Base-by-base conservation (phyloP, 371 early-diverging fungal genomes). In the Syncephalastrum contaminatum region DNA sequence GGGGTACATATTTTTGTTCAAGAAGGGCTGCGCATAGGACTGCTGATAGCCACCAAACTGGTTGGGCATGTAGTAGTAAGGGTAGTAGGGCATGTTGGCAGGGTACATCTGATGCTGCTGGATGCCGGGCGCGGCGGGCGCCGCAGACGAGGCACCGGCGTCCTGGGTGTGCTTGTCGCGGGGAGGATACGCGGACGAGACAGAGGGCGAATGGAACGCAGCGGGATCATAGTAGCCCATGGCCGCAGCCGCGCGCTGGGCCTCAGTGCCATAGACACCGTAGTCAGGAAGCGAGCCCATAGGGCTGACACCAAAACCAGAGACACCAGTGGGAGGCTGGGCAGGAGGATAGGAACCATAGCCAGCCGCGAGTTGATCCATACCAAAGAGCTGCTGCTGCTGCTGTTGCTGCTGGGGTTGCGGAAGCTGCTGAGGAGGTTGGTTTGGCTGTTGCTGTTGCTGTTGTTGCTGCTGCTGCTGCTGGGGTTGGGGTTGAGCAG, bases 1-100 rank as follows among this genome's bases (percentile, higher is more conserved):
- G 24, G 89, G 88, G 57, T 92, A 93, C 83, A 90, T 85, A 55
- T 78, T 82, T 83, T 92, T 92, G 80, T 88, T 89, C 73, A 88
- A 80, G 59, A 89, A 92, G 13, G 89, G 94, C 62, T 92, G 93
- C 24, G 83, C 88, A 66, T 92, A 94, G 13, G 82, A 78, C n/a
- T 57, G 45, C 59, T 82, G 82, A 58, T 84, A 84, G 63, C 86
- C 87, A 20, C 80, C 79, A 74, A 81, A 91, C 72, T 90, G 90
- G 70, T 84, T 83, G 22, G 82, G 82, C 72, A 77, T 80, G 69
- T 88, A 87, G 67, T 89, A 90, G 72, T 90, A 88, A 21, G 89
- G 87, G 68, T 87, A 86, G 77, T 86, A 89, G 5, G 82, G 79
- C 56, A 79, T 62, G 20, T 70, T 72, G 53, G 64, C 64, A 27